Evolutionary conservation across 352 stramenopile genomes (phyloP), one percentile per base, ranked within the genome.

Genomic region (Globisporangium carolinianum): DNA sequence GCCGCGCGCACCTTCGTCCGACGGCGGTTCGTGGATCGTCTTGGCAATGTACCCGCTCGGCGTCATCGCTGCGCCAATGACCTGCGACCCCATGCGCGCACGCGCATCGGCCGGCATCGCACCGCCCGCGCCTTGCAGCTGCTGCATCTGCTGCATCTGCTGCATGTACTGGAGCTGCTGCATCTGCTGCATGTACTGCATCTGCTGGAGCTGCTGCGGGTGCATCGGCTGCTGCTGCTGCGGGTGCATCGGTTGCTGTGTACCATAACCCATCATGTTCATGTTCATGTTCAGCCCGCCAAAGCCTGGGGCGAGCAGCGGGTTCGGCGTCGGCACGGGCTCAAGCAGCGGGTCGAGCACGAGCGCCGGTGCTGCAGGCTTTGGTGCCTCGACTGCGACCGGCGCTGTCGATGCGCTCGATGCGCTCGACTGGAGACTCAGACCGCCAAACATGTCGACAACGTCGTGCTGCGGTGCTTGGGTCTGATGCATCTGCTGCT

Each of bases 1-100:
- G 42, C 66, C 69, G 42, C 73, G 83, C 36, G 74, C 64, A 32
- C 24, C 24, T 43, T 80, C 65, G 58, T 86, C 75, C 15, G 72
- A 77, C 42, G 83, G 83, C 42, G 83, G 83, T 58, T 91, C 81
- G 55, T 94, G 77, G 57, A 94, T 94, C 37, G 83, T 94, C 76
- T 94, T 94, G 24, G 83, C 83, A 47, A 94, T 94, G 73, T 94
- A 94, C 12, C 81, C 81, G 18, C 71, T 85, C 7, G 83, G 83
- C 12, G 83, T 94, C 83, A 94, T 94, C 12, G 81, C 83, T 12
- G 83, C 81, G 52, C 83, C 83, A 58, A 94, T 94, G 48, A 91
- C 83, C 53, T 91, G 83, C 10, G 81, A 90, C 5, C 71, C 74
- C 51, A 72, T 67, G 17, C 61, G 50, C 41, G 41, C 59, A 17